phyloP scores from a whole-genome alignment of 192 early-diverging fungal species.

The Podila minutissima region DNA sequence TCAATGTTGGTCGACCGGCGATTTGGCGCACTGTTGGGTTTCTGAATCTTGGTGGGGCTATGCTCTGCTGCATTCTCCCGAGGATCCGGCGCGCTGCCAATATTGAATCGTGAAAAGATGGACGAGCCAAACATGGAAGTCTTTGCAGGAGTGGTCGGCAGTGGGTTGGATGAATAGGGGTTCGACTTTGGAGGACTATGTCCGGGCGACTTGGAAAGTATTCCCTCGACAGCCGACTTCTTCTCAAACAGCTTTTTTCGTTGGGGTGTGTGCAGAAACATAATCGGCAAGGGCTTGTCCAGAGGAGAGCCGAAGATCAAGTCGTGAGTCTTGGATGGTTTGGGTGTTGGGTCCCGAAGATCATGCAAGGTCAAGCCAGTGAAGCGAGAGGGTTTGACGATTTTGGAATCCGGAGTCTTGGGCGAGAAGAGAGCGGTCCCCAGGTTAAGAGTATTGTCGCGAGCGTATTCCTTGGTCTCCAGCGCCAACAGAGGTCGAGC shows the following conservation, averaged over 20 bases:
- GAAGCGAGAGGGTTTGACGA: neutral
- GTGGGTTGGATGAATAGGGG: neutral
- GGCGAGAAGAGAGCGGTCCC: neutral
- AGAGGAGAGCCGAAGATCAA: neutral
- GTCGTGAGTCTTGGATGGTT: conserved; percentile 8
- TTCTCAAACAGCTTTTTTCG: conserved; percentile 25
- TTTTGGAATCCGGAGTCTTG: neutral
- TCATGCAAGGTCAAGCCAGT: conserved; percentile 38
- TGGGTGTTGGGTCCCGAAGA: conserved; percentile 40
- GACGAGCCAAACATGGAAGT: conserved; percentile 20
- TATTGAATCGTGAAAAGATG: conserved; percentile 37
- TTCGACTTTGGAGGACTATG: conserved; percentile 14
- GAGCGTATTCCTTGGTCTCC: conserved; percentile 1
- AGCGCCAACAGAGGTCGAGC: neutral
- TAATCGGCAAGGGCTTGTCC: conserved; percentile 21
- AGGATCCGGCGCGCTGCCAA: neutral
- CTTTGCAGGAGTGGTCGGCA: neutral
- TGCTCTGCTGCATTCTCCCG: neutral
- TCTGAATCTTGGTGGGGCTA: neutral
- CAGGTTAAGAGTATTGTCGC: neutral
- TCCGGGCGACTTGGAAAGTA: neutral
- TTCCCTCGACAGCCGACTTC: neutral
- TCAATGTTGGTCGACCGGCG: neutral
- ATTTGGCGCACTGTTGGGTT: neutral
- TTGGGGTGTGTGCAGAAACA: conserved; percentile 44